Conservation (phyloP, 2,329 filamentous ascomycete species). For the Pyricularia grisea region DNA sequence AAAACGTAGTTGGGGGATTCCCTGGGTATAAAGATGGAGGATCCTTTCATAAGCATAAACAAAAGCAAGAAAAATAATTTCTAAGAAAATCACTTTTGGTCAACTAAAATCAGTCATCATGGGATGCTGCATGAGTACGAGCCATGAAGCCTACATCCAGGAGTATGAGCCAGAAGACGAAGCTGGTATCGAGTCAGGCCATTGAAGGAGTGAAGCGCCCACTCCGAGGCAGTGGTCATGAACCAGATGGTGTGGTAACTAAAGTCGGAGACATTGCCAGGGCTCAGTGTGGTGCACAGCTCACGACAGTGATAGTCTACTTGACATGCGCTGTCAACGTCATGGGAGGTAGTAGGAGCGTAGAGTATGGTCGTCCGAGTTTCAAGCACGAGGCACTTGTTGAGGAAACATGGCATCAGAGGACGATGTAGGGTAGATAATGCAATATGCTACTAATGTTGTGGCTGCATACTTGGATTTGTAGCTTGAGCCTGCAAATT, state of each 20-base stretch:
- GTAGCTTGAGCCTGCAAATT: not conserved
- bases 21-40: not conserved
- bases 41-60: not conserved
- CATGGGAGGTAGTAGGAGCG: not conserved
- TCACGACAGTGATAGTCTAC: not conserved
- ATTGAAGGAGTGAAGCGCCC: not conserved
- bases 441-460: not conserved
- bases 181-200: not conserved
- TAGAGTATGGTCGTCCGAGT: not conserved
- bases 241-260: not conserved
- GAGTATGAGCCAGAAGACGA: not conserved
- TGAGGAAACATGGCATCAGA: not conserved
- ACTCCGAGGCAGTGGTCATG: not conserved
- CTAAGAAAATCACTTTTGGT: not conserved
- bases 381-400: not conserved
- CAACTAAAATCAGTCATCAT: not conserved
- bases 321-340: no score
- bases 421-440: not conserved
- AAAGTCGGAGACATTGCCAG: not conserved
- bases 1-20: not conserved
- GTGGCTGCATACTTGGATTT: not conserved
- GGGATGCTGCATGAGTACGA: conserved; percentile 1
- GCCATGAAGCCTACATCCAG: not conserved
- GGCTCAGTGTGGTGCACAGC: not conserved
- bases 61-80: not conserved